Base-by-base conservation (phyloP, 2,329 filamentous ascomycete genomes). In the Claviceps humidiphila region DNA sequence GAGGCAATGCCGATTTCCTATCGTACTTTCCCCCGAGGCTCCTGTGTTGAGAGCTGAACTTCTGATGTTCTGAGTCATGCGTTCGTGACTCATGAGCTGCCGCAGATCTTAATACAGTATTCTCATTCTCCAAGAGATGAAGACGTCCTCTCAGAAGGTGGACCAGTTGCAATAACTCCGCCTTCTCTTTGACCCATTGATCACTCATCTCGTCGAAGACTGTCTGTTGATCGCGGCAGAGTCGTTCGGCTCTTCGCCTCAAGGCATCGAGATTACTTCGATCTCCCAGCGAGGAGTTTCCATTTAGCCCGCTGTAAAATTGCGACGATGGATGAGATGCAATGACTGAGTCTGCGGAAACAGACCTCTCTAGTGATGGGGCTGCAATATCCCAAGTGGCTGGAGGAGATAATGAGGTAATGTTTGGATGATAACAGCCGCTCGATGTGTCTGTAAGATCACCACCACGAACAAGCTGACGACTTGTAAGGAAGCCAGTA, bases 211-310 rank as follows among this genome's bases (percentile, higher is more conserved):
- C 72, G 50, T 77, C 74, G 71, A 78, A 77, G 52, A 78, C 68
- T 49, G 66, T 66, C 7, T 74, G 72, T 58, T 79, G 75, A 57
- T 77, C 74, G 55, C 71, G 71, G 58, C 78, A 78, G n/a, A 78
- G 71, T 59, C 76, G 73, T 57, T 78, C 76, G 4, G 73, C 75
- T 14, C 74, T 71, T 46, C 71, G 70, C 11, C 76, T 72, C 55
- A 74, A 77, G 6, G 74, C 74, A 58, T 79, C 75, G 52, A 79
- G 66, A 52, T 77, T 71, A 49, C 71, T 72, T 38, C 76, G 71
- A 60, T 80, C 45, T 11, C 37, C 40, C 22, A 49, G 47, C 11
- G 49, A 45, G 5, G 49, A 26, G 16, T 47, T 20, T 71, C 74
- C 53, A 76, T 74, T 24, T 71, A 65, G 42, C 73, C 72, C 30